These are phyloP conservation scores for Xylaria sp. DNA, from an alignment of 2,329 filamentous ascomycete species.

Conservation along the genomic window DNA sequence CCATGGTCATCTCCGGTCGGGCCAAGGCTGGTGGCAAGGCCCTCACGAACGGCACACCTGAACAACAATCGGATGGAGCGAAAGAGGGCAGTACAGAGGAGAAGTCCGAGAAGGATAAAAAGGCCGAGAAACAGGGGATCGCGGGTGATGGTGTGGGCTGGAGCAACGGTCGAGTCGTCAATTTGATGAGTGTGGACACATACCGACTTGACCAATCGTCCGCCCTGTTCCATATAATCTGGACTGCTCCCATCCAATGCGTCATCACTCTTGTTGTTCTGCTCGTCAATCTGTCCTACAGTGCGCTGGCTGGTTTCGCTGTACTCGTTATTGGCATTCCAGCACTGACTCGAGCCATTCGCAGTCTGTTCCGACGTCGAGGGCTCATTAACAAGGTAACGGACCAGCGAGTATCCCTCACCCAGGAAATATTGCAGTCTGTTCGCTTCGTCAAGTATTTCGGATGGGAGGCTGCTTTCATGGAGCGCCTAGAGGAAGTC, in stretches of 20 bases:
- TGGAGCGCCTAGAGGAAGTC: slow-evolving; percentile 78
- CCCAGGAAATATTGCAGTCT: slow-evolving; percentile 89
- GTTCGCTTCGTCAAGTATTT: slow-evolving; percentile 97
- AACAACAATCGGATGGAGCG: slow-evolving; percentile 57
- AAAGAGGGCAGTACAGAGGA: slow-evolving; percentile 60
- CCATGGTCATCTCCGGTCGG: slow-evolving; percentile 86
- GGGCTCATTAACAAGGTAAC: slow-evolving; percentile 91
- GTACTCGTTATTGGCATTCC: slow-evolving; percentile 83
- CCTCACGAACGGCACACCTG: slow-evolving; percentile 51
- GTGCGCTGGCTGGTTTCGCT: slow-evolving; percentile 86
- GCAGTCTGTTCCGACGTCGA: slow-evolving; percentile 78
- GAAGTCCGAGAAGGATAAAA: slow-evolving; percentile 47
- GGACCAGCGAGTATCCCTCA: slow-evolving; percentile 89
- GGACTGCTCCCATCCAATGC: slow-evolving; percentile 84
- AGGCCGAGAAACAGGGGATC: slow-evolving; percentile 59
- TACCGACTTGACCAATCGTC: slow-evolving; percentile 91
- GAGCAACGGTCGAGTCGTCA: slow-evolving; percentile 91
- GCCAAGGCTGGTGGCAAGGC: slow-evolving; percentile 81
- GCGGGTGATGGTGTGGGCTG: slow-evolving; percentile 81
- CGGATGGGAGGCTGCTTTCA: slow-evolving; percentile 91
- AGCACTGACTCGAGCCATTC: slow-evolving; percentile 79
- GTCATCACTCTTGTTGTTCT: slow-evolving; percentile 83
- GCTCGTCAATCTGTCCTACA: slow-evolving; percentile 88
- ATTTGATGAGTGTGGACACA: slow-evolving; percentile 94
- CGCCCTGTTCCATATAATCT: slow-evolving; percentile 89